Base-by-base conservation (phyloP, 2,329 filamentous ascomycete genomes). In the Sclerotinia sclerotiorum region DNA sequence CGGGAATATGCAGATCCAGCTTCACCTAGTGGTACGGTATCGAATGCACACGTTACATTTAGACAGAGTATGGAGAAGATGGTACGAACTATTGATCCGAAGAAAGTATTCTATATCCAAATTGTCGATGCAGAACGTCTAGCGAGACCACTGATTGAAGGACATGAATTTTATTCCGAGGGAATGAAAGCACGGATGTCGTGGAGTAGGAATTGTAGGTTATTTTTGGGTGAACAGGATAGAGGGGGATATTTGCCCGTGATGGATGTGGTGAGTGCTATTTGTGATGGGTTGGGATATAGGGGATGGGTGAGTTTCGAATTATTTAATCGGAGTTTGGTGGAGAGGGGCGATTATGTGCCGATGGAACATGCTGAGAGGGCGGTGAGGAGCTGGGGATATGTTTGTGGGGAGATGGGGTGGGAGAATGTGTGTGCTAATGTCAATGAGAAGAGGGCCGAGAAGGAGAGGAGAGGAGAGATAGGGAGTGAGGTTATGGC, bases 121-220 rank as follows among this genome's bases (percentile, higher is more conserved):
- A 83, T 94, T 10, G 90, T 91, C 6, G 91, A 94, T 74, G 91
- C 87, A 1, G 89, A 92, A 76, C 81, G 84, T 5, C 81, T 93
- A 4, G 74, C 78, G 0, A 74, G 79, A 15, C 90, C 90, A 0
- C 78, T 94, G 11, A 73, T 83, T 2, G 76, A 82, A 27, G 83
- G 81, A 1, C 88, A 92, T 75, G 76, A 80, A 7, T 90, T 85
- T 74, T 84, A 89, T 79, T 80, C 85, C 11, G 77, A 82, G 0
- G 82, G 81, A 5, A 88, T 90, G 77, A 84, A 84, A 21, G 76
- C 85, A 2, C 80, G 88, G 4, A 94, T 94, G 91, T 91, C 85
- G 74, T 94, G 91, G 91, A 91, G 86, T 49, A 80, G 91, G 24
- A 93, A 93, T 76, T 91, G 89, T 71, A 82, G 91, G 24, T 87